Percentiles rank a stretch among this genome's conserved stretches.
These are phyloP conservation scores for Ophiocordyceps australis DNA, from an alignment of 2,329 filamentous ascomycete species.

Conservation along the genomic window DNA sequence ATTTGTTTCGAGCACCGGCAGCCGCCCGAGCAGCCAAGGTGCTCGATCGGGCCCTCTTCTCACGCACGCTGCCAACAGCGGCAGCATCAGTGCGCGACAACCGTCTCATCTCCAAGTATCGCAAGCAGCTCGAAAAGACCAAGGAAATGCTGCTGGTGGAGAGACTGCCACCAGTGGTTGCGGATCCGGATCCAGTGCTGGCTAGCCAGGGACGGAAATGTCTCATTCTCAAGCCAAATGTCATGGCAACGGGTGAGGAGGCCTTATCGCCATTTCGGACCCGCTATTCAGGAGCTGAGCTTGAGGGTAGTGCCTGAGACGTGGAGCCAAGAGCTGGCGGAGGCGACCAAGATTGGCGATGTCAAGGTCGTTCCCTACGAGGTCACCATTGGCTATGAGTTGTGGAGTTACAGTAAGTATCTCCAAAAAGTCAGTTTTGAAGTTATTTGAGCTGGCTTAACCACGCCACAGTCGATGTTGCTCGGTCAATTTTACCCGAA, in stretches of 20 bases:
- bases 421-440: no score
- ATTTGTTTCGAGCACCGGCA: conserved; percentile 57
- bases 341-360: conserved; percentile 49
- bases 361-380: conserved; percentile 59
- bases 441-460: no score
- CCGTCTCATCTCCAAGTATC: conserved; percentile 55
- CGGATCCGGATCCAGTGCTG: conserved; percentile 39
- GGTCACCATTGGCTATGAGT: conserved; percentile 61
- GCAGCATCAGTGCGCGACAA: conserved; percentile 63
- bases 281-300: no score
- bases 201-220: conserved; percentile 41
- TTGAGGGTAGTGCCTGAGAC: conserved; percentile 34
- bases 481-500: conserved; percentile 63
- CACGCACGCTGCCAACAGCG: conserved; percentile 54
- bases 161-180: conserved; percentile 41
- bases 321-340: conserved; percentile 53
- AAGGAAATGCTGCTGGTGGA: conserved; percentile 48
- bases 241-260: conserved; percentile 37
- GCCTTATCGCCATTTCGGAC: not conserved
- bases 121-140: conserved; percentile 45
- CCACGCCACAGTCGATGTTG: conserved; percentile 58
- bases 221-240: conserved; percentile 36
- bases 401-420: conserved; percentile 62
- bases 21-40: conserved; percentile 56
- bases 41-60: conserved; percentile 73